Conservation (phyloP, 108 stramenopile species). For the Cyclostephanos invisitatus region DNA sequence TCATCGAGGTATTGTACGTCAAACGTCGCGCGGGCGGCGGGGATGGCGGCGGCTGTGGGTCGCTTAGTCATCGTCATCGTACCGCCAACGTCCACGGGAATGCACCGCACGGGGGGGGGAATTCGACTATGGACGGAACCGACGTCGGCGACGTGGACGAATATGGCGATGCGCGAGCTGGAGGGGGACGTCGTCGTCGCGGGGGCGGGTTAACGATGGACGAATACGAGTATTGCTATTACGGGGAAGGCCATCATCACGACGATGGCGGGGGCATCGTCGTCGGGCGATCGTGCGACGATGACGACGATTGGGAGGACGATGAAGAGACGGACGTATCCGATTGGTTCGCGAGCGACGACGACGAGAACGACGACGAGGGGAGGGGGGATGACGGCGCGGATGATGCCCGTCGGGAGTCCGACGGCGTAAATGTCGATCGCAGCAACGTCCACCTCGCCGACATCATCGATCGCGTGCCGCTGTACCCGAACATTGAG, state of each 20-base stretch:
- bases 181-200: no score
- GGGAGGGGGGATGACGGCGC: background rate
- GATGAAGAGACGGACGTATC: slow-evolving; percentile 7
- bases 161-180: background rate
- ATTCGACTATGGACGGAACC: background rate
- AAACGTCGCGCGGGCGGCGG: slow-evolving; percentile 35
- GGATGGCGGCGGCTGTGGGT: no score
- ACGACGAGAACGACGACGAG: slow-evolving; percentile 34
- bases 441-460: slow-evolving; percentile 60
- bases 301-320: slow-evolving; percentile 5
- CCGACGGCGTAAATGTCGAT: slow-evolving; percentile 13
- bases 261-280: background rate
- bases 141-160: background rate
- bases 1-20: slow-evolving; percentile 81
- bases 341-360: slow-evolving; percentile 31
- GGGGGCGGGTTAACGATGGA: background rate
- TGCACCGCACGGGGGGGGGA: background rate
- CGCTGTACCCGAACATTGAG: slow-evolving; percentile 22
- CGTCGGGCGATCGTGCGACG: slow-evolving; percentile 3
- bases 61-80: slow-evolving; percentile 32
- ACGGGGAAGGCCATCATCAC: background rate
- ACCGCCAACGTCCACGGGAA: background rate
- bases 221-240: background rate
- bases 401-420: background rate
- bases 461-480: slow-evolving; percentile 83